These are phyloP conservation scores for Solanum hybrid DNA, from an alignment of 305 asterid genomes.

Conservation along the genomic window DNA sequence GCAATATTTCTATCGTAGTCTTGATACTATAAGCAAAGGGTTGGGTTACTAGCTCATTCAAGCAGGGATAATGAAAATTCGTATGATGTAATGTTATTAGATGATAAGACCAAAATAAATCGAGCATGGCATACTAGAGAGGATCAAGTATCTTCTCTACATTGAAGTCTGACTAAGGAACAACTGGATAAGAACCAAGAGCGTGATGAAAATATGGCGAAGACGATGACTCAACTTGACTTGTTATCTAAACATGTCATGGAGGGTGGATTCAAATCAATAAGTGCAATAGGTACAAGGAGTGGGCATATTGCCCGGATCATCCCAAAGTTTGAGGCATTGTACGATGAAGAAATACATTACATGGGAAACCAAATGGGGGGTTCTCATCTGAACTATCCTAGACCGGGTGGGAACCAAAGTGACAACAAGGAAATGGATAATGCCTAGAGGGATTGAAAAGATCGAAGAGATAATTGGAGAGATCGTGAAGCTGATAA, in stretches of 20 bases:
- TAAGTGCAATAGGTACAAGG: not conserved
- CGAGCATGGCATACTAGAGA: not conserved
- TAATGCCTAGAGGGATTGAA: not conserved
- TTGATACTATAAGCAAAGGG: not conserved
- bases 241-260: not conserved
- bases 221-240: not conserved
- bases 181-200: not conserved
- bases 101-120: not conserved
- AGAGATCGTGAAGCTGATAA: not conserved
- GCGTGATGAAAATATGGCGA: not conserved
- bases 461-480: not conserved
- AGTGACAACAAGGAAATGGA: not conserved
- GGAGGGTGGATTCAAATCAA: not conserved
- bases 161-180: not conserved
- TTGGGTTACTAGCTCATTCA: not conserved
- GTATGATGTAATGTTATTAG: not conserved
- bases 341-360: not conserved
- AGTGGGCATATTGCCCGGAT: not conserved
- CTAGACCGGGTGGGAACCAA: not conserved
- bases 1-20: not conserved
- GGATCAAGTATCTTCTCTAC: not conserved
- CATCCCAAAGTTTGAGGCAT: not conserved
- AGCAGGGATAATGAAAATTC: not conserved
- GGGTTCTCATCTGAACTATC: not conserved
- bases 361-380: not conserved